Evolutionary conservation across 106 monocot genomes (phyloP).

Genomic region (Dendrobium nobile): DNA sequence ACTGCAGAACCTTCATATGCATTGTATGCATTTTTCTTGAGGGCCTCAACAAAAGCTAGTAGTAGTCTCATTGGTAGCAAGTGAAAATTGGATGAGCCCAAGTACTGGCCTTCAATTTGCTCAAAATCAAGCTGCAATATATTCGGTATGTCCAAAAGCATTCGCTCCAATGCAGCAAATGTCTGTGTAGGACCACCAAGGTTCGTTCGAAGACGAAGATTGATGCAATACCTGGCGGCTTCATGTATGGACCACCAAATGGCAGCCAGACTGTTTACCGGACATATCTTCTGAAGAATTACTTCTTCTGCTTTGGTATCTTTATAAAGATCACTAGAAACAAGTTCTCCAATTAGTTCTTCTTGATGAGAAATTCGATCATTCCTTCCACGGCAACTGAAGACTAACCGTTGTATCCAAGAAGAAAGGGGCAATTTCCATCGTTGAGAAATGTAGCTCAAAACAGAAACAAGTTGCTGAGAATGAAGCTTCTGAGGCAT

Average conservation of each 20-base stretch:
- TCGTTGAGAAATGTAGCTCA: conserved; percentile 84
- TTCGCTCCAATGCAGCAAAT: conserved; percentile 95
- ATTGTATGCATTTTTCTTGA: conserved; percentile 96
- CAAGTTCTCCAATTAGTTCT: conserved; percentile 30
- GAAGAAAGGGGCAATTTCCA: conserved; percentile 83
- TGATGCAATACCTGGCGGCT: conserved; percentile 70
- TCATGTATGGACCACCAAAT: conserved; percentile 95
- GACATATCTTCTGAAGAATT: conserved; percentile 50
- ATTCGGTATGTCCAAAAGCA: conserved; percentile 88
- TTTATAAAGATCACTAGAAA: conserved; percentile 13
- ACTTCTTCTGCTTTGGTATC: conserved; percentile 26
- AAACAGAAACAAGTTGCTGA: conserved; percentile 80
- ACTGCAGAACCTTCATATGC: conserved; percentile 92
- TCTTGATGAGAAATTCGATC: conserved; percentile 30
- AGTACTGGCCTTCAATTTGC: conserved; percentile 44
- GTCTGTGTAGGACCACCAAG: conserved; percentile 92
- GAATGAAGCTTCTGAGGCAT: conserved; percentile 52
- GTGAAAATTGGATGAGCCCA: conserved; percentile 54
- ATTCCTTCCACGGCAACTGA: conserved; percentile 44
- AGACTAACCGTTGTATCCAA: conserved; percentile 78
- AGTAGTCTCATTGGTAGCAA: conserved; percentile 86
- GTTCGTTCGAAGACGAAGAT: conserved; percentile 88
- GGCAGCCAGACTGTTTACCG: conserved; percentile 75
- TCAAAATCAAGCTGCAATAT: conserved; percentile 48
- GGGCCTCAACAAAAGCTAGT: conserved; percentile 82